Evolutionary conservation across 2,329 filamentous ascomycete species (phyloP).

Genomic region (Pseudocercospora musae): DNA sequence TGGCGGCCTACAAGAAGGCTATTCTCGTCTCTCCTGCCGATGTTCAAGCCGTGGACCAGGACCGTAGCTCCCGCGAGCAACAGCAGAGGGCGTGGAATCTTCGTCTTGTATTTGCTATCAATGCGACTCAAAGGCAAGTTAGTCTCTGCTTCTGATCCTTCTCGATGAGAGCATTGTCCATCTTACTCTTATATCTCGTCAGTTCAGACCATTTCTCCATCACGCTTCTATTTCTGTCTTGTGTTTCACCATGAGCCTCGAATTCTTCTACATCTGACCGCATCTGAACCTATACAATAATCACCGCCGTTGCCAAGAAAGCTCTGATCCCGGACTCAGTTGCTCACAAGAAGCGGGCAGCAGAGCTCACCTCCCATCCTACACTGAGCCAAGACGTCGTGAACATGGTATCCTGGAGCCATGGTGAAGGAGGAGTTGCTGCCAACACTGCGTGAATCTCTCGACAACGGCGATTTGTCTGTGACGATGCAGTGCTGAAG

Average conservation of each 20-base stretch:
- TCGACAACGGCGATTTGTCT: background rate
- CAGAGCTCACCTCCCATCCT: background rate
- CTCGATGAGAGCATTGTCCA: background rate
- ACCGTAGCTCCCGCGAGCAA: constrained; percentile 8
- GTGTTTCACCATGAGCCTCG: background rate
- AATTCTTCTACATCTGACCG: constrained; percentile 1
- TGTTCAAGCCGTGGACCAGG: constrained; percentile 8
- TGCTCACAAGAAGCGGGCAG: background rate
- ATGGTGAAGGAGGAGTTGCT: background rate
- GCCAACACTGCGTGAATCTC: constrained; percentile 2
- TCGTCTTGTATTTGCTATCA: background rate
- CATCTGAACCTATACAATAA: background rate
- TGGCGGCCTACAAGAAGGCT: constrained; percentile 1
- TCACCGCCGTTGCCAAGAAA: background rate
- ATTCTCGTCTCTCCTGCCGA: constrained; percentile 2
- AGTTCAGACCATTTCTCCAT: too few relatives aligned
- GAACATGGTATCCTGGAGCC: background rate
- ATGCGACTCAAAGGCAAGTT: background rate
- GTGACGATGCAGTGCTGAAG: background rate
- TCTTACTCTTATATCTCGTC: background rate
- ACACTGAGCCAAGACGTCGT: background rate
- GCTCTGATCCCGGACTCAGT: background rate
- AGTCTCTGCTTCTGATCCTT: background rate
- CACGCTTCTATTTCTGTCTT: constrained; percentile 3
- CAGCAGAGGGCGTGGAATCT: constrained; percentile 9